Evolutionary conservation across 2,329 filamentous ascomycete genomes (phyloP).

Genomic region (Sporothrix brasiliensis): DNA sequence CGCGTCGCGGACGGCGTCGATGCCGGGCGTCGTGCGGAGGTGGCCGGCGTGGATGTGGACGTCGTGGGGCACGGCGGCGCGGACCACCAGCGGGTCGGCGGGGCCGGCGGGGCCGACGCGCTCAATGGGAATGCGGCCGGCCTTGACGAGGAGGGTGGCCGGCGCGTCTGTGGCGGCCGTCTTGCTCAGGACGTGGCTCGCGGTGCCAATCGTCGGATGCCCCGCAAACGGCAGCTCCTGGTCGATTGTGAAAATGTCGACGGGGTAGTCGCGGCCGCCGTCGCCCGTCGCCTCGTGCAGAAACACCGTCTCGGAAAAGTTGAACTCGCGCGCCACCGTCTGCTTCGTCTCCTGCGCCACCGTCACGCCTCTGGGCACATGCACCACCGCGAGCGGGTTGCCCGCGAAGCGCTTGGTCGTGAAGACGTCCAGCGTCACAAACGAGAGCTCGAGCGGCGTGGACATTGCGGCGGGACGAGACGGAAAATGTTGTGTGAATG

Average conservation of each 20-base stretch:
- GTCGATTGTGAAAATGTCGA: constrained; percentile 62
- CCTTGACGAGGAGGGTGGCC: constrained; percentile 53
- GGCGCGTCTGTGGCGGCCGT: constrained; percentile 9
- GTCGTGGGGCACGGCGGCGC: constrained; percentile 68
- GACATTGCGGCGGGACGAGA: not conserved
- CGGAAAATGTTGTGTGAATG: not conserved
- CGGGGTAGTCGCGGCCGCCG: constrained; percentile 43
- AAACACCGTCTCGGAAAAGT: constrained; percentile 66
- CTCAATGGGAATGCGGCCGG: constrained; percentile 57
- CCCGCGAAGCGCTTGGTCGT: constrained; percentile 56
- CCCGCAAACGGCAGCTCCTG: constrained; percentile 64
- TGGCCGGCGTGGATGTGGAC: constrained; percentile 60
- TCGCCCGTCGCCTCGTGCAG: constrained; percentile 51
- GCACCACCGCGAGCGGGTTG: constrained; percentile 64
- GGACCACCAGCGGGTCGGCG: constrained; percentile 51
- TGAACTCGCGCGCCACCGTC: constrained; percentile 63
- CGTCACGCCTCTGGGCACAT: constrained; percentile 49
- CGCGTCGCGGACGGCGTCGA: constrained; percentile 37
- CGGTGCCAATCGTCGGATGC: constrained; percentile 63
- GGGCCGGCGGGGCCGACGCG: constrained; percentile 41
- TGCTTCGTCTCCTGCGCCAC: constrained; percentile 60
- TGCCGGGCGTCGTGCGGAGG: constrained; percentile 43
- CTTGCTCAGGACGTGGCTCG: constrained; percentile 51
- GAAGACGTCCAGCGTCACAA: constrained; percentile 62
- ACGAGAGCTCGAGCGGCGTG: constrained; percentile 44